phyloP scores from a whole-genome alignment of 176 grass and related monocot genomes.

The Sorghum bicolor region DNA sequence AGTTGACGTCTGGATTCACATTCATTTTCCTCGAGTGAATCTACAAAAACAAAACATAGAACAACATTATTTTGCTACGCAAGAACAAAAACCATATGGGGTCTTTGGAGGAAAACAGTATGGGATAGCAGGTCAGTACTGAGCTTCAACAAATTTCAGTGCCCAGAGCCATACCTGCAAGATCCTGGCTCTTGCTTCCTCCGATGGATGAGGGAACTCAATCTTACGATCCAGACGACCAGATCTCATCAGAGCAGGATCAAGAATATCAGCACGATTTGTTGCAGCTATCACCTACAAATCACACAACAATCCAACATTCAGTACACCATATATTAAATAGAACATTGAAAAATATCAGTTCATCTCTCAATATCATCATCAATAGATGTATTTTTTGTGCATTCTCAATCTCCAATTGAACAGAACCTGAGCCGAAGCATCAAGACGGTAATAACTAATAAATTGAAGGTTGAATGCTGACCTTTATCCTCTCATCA shows the following conservation, averaged over 20 bases:
- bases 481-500: conserved; percentile 81
- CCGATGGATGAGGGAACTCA: conserved; percentile 87
- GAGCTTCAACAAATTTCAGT: not conserved
- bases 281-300: conserved; percentile 48
- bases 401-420: not conserved
- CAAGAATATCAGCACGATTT: conserved; percentile 31
- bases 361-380: not conserved
- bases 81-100: not conserved
- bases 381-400: not conserved
- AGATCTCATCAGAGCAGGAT: conserved; percentile 64
- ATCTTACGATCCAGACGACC: conserved; percentile 93
- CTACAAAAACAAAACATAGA: conserved; percentile 33
- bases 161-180: conserved; percentile 53
- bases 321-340: not conserved
- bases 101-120: not conserved
- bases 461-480: not conserved
- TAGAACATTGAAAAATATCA: not conserved
- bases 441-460: not conserved
- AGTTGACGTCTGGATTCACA: conserved; percentile 88
- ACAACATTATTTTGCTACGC: not conserved
- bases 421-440: not conserved
- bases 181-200: conserved; percentile 86
- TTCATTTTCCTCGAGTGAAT: conserved; percentile 97
- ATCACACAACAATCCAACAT: conserved; percentile 7
- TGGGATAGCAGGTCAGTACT: not conserved